Evolutionary conservation across 805 yeast genomes (phyloP), one percentile per base, ranked within the genome.

Genomic region (Lachancea meyersii): DNA sequence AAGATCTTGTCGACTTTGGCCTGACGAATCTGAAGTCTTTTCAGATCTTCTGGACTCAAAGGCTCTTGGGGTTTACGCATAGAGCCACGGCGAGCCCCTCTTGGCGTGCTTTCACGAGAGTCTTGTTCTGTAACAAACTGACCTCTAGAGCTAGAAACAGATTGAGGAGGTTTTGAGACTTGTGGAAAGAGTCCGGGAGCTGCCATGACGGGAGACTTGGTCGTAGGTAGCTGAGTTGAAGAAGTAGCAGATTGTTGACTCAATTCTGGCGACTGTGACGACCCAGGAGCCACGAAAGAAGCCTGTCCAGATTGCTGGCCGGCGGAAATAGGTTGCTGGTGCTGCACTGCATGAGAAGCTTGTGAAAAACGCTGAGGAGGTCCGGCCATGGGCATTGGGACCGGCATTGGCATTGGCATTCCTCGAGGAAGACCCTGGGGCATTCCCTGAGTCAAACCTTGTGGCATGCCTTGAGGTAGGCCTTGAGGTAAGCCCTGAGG

Each of bases 1-100:
- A 84, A 73, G 54, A 87, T 85, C 49, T 82, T 74, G 36, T 79
- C 73, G 39, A 83, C 88, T 60, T 85, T 83, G 46, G 80, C 81
- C 50, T 81, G 86, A 68, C 93, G 80, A 37, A 69, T 70, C 43
- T 79, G 74, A 43, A 79, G 69, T 51, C 78, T 74, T 49, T 77
- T 81, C 60, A 81, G 81, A 58, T 84, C 89, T 55, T 82, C 91
- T 6, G 84, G 85, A 32, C 82, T 70, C 55, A 82, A 65, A 22
- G 70, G 72, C 53, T 67, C 65, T 31, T 48, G 48, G 20, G 22
- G 42, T 45, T 65, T 57, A 54, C 67, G 55, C 41, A 50, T 35
- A 34, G 48, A 51, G 33, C 47, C 48, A 34, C 53, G 41, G 19
- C 48, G 57, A 45, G 40, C 43, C n/a, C 47, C 49, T 41, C 46